Conservation (phyloP, 2,329 filamentous ascomycete genomes). For the Aspergillus pseudotamarii region DNA sequence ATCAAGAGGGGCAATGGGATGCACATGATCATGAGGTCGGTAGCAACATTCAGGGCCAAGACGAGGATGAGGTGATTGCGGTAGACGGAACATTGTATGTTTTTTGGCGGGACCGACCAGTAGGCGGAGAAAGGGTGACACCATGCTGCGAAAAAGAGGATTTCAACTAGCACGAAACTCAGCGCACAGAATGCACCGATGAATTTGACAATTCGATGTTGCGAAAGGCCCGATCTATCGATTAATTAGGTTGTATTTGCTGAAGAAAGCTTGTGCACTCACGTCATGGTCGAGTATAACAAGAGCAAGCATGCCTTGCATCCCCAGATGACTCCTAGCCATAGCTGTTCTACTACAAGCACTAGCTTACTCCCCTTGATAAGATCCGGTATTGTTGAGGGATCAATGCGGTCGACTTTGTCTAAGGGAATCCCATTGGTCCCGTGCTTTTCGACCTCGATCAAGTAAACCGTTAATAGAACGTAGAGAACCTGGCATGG, state of each 20-base stretch:
- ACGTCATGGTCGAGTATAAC: slow-evolving; percentile 58
- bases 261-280: slow-evolving; percentile 27
- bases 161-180: slow-evolving; percentile 53
- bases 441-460: slow-evolving; percentile 48
- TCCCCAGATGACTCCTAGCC: slow-evolving; percentile 55
- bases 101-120: slow-evolving; percentile 53
- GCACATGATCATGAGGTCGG: slow-evolving; percentile 50
- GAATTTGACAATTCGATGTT: slow-evolving; percentile 45
- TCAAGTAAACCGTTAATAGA: slow-evolving; percentile 47
- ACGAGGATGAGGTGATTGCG: slow-evolving; percentile 53
- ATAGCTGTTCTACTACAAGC: slow-evolving; percentile 57
- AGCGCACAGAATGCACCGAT: slow-evolving; percentile 49
- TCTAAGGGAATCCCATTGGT: slow-evolving; percentile 50
- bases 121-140: slow-evolving; percentile 57
- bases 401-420: slow-evolving; percentile 47
- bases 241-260: not conserved
- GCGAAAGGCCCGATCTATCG: slow-evolving; percentile 28
- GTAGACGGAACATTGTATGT: slow-evolving; percentile 50
- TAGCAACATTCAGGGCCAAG: slow-evolving; percentile 52
- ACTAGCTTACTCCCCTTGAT: slow-evolving; percentile 59
- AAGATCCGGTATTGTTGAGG: slow-evolving; percentile 44
- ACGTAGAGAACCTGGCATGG: slow-evolving; percentile 36
- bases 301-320: slow-evolving; percentile 58
- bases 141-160: slow-evolving; percentile 58
- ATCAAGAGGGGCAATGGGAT: slow-evolving; percentile 52